phyloP scores from a whole-genome alignment of 2,329 filamentous ascomycete genomes.

The Diaporthe vaccinii region DNA sequence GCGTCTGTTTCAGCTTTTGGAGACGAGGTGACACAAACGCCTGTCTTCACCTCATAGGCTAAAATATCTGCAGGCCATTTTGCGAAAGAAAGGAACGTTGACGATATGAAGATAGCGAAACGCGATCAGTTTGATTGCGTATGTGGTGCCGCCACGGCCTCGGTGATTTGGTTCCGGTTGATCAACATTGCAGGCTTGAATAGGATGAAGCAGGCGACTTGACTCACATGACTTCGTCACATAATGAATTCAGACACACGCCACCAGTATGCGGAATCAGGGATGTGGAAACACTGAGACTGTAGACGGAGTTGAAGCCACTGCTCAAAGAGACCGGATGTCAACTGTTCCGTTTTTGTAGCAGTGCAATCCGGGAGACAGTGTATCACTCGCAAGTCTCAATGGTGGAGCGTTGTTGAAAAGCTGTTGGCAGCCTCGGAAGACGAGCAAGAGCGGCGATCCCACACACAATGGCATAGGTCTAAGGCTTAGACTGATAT shows the following conservation, averaged over 20 bases:
- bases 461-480: too few relatives aligned
- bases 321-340: not conserved
- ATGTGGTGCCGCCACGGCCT: not conserved
- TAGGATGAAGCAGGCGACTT: not conserved
- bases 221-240: too few relatives aligned
- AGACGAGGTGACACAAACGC: not conserved
- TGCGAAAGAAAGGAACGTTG: not conserved
- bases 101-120: not conserved
- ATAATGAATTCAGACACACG: not conserved
- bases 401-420: not conserved
- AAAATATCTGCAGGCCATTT: not conserved
- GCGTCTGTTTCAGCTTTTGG: not conserved
- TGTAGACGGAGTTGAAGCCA: not conserved
- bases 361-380: too few relatives aligned
- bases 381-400: not conserved
- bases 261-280: not conserved
- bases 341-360: not conserved
- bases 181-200: not conserved
- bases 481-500: not conserved
- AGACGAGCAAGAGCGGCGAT: too few relatives aligned
- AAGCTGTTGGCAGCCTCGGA: not conserved
- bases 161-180: not conserved
- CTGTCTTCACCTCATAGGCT: not conserved
- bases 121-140: not conserved
- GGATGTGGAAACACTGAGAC: accelerated